These are phyloP conservation scores for Excoecaria cochinchinensis DNA, from an alignment of 345 rosid species.

Conservation along the genomic window DNA sequence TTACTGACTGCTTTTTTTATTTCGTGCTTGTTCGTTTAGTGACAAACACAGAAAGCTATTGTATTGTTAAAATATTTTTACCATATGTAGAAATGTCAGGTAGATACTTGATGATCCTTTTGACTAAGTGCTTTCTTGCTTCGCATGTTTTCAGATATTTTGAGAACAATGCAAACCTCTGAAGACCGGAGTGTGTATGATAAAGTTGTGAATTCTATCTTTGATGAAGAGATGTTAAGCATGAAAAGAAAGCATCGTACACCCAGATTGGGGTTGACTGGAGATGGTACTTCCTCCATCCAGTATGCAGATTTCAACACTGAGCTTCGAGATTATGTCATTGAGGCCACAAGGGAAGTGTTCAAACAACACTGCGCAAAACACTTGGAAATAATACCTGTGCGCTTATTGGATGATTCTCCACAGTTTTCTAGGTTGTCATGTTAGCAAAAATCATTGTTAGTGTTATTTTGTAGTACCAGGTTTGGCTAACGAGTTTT, in stretches of 20 bases:
- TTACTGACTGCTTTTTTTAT: too few species aligned
- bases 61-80: background rate
- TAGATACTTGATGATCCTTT: slow-evolving; percentile 7
- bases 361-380: slow-evolving; percentile 82
- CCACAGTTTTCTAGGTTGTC: slow-evolving; percentile 62
- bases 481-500: slow-evolving; percentile 32
- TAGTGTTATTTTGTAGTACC: slow-evolving; percentile 14
- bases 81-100: background rate
- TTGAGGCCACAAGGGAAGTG: slow-evolving; percentile 73
- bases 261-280: slow-evolving; percentile 35
- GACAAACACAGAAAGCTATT: background rate
- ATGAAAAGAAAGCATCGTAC: slow-evolving; percentile 48
- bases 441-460: slow-evolving; percentile 13
- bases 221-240: slow-evolving; percentile 65
- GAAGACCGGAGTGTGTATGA: slow-evolving; percentile 87
- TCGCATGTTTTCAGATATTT: slow-evolving; percentile 55
- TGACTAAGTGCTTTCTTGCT: slow-evolving; percentile 25
- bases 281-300: slow-evolving; percentile 43
- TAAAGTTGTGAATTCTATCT: slow-evolving; percentile 76
- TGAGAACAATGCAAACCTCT: slow-evolving; percentile 76
- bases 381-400: slow-evolving; percentile 69
- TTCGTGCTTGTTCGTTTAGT: background rate
- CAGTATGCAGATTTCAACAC: slow-evolving; percentile 62
- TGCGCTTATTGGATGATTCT: slow-evolving; percentile 64
- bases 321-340: slow-evolving; percentile 76